Base-by-base conservation (phyloP, 768 basidiomycete genomes). In the Tephrocybe sp. region DNA sequence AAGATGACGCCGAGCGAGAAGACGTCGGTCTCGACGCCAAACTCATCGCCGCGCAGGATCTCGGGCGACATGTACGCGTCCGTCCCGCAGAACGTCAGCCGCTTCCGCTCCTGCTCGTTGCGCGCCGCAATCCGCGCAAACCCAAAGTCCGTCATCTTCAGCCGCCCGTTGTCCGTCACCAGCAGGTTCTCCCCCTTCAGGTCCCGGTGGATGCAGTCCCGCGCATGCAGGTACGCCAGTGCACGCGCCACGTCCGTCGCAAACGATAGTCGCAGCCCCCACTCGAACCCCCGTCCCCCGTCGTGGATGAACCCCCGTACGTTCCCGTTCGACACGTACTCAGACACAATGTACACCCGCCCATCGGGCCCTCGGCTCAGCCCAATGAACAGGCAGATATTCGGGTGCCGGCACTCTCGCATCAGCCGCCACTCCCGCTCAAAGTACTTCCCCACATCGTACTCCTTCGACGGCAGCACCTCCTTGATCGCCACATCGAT, bases 61-160 rank as follows among this genome's bases (percentile, higher is more conserved):
- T 98, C 96, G 0, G 96, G 96, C 2, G 90, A 93, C 96, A 98
- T 98, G 72, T 97, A 96, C 4, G 92, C 89, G 61, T 92, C 88
- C 2, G 89, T 91, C n/a, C 89, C 90, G 54, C 86, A 90, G 68
- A 92, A 92, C 0, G 90, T 93, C 38, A 93, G 78, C 3, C 90
- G 80, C 62, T 88, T 90, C 47, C 76, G 80, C 71, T 98, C 96
- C 57, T 95, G 94, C 51, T 85, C 90, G 61, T 91, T 96, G 36
- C 89, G 81, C 0, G 93, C 93, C 0, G 93, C 93, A 61, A 98
- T 97, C 30, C 96, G 81, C 3, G 94, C 93, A 60, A 98, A 96
- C 1, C 96, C 96, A 69, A 99, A 99, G 64, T 99, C 96, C n/a
- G 95, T 97, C 60, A 98, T 87, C 74, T 98, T 99, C 63, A 98